phyloP scores from a whole-genome alignment of 148 eudicot species.

The Rhododendron ovatum region DNA sequence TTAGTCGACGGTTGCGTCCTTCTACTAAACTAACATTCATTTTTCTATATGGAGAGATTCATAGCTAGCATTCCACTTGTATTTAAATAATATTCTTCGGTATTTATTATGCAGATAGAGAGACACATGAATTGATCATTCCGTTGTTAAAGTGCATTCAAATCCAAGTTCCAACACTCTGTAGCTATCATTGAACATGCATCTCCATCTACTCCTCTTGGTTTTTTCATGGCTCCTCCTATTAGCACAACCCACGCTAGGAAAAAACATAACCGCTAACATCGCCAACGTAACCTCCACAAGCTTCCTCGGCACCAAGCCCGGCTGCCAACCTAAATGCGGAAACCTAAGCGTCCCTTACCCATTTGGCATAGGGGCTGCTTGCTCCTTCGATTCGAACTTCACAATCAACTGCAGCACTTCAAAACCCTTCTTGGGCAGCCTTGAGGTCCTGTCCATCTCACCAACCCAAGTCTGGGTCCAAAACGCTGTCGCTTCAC shows the following conservation, averaged over 20 bases:
- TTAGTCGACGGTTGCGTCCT: too few species aligned
- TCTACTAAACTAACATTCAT: too few species aligned
- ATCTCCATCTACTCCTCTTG: background rate
- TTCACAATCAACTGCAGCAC: slow-evolving; percentile 20
- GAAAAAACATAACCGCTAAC: background rate
- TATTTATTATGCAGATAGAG: too few species aligned
- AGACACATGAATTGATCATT: too few species aligned
- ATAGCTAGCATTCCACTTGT: too few species aligned
- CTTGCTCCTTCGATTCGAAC: slow-evolving; percentile 20
- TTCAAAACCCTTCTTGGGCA: slow-evolving; percentile 19
- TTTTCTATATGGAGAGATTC: too few species aligned
- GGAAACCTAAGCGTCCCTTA: slow-evolving; percentile 34
- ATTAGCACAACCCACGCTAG: background rate
- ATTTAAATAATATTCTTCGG: too few species aligned
- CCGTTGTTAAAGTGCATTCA: background rate
- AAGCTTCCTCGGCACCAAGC: background rate
- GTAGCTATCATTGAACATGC: background rate
- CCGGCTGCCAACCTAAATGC: slow-evolving; percentile 19
- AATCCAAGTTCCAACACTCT: background rate
- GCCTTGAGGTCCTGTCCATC: slow-evolving; percentile 16
- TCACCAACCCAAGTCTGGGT: slow-evolving; percentile 13
- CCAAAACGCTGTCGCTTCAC: slow-evolving; percentile 4
- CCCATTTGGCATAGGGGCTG: slow-evolving; percentile 43
- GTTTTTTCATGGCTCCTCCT: background rate
- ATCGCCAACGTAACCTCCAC: background rate